These are phyloP conservation scores for Cyclanthera cordifolia DNA, from an alignment of 306 rosid species.

Conservation along the genomic window DNA sequence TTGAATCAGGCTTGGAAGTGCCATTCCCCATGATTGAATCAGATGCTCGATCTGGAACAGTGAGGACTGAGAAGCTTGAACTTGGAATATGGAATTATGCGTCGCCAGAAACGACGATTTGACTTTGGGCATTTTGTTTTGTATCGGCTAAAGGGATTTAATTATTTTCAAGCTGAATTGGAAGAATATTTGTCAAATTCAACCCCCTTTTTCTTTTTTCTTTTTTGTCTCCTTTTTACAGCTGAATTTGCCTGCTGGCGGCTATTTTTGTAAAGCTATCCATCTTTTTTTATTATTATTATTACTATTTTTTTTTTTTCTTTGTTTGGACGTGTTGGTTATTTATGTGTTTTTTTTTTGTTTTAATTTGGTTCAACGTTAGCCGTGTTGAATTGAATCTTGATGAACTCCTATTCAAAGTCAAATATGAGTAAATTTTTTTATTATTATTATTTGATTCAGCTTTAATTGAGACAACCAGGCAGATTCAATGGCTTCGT, in stretches of 20 bases:
- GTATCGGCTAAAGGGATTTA: neutral
- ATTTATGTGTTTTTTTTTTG: too few relatives aligned
- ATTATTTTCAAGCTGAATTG: neutral
- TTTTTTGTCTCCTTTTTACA: neutral
- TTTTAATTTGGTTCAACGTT: too few relatives aligned
- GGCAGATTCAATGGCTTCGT: too few relatives aligned
- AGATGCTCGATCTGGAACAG: neutral
- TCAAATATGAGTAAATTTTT: too few relatives aligned
- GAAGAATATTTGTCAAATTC: constrained; percentile 4
- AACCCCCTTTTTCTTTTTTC: too few relatives aligned
- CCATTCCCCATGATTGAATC: constrained; percentile 41
- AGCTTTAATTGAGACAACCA: too few relatives aligned
- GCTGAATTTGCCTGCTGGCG: neutral
- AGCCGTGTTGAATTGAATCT: too few relatives aligned
- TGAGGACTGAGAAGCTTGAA: too few relatives aligned
- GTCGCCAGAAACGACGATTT: neutral
- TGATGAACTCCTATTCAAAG: too few relatives aligned
- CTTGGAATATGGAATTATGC: neutral
- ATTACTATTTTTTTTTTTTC: too few relatives aligned
- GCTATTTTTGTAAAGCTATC: neutral
- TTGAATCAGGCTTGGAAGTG: constrained; percentile 25
- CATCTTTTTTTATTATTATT: neutral
- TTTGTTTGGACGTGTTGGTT: too few relatives aligned
- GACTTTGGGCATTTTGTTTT: neutral
- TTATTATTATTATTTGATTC: too few relatives aligned